phyloP scores from a whole-genome alignment of 441 rosid genomes.

The Populus tomentosa region DNA sequence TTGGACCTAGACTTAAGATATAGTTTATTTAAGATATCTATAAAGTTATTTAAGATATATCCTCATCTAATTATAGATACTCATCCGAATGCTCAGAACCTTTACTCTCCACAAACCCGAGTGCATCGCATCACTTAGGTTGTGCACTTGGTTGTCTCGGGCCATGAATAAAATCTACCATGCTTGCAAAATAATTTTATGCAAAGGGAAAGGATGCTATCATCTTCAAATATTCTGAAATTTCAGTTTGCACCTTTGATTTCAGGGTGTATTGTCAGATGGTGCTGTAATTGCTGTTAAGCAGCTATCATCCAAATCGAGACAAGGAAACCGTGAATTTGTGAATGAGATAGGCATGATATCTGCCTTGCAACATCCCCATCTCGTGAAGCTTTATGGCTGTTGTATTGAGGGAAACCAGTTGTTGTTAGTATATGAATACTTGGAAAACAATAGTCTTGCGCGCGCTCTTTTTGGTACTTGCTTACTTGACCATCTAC shows the following conservation, averaged over 20 bases:
- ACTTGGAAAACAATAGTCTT: conserved; percentile 69
- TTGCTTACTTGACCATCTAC: not conserved
- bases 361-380: conserved; percentile 72
- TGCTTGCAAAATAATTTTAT: not conserved
- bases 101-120: too few species aligned
- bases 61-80: too few species aligned
- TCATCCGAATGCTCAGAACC: too few species aligned
- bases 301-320: conserved; percentile 68
- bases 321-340: conserved; percentile 78
- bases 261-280: conserved; percentile 56
- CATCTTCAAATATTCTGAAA: not conserved
- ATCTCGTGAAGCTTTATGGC: conserved; percentile 70
- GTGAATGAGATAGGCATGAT: conserved; percentile 79
- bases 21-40: too few species aligned
- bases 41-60: too few species aligned
- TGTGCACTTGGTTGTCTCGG: too few species aligned
- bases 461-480: conserved; percentile 77
- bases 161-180: not conserved
- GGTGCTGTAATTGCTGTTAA: conserved; percentile 71
- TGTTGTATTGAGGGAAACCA: conserved; percentile 83
- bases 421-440: conserved; percentile 64
- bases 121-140: too few species aligned
- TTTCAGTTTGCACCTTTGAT: not conserved
- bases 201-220: not conserved
- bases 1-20: too few species aligned